Evolutionary conservation across 495 filamentous ascomycete genomes (phyloP), one percentile per base, ranked within the genome.

Genomic region (Penicillium coprophilum): DNA sequence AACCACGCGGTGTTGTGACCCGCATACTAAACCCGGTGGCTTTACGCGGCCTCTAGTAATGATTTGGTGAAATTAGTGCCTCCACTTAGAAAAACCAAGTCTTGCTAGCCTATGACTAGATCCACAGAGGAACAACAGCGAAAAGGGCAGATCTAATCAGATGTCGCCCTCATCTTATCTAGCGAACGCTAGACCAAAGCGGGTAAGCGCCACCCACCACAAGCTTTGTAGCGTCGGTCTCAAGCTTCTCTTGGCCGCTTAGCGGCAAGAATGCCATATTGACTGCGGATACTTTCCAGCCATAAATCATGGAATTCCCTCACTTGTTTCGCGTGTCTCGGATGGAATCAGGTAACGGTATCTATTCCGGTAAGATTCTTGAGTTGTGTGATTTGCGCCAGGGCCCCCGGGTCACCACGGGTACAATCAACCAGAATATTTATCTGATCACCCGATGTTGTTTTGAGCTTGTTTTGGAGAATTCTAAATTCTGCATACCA

Each of bases 201-300:
- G 1, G 30, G 39, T 10, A 53, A 44, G 50, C 28, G 39, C 30
- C n/a, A 12, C 6, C 50, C 50, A 53, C 28, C 34, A 15, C 23
- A 34, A 45, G 39, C 50, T 44, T 44, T 9, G 27, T 27, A 40
- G 19, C 23, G 27, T 19, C 39, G 19, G 27, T 7, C 12, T 45
- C 50, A 53, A 53, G 50, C 50, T 53, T 53, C 28, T 27, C 50
- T 53, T 53, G 34, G 48, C 49, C 34, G 12, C 47, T 50, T 50
- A 32, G 47, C 46, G 17, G 3, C 13, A 12, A 19, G 19, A 9
- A 34, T 45, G 8, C 10, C 3, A 49, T 34, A 20, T 23, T 49
- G 8, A 34, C 7, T 49, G 17, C 23, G 46, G 30, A 24, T 31
- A 44, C 17, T n/a, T 40, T 40, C 40, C 10, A 9, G 17, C 11